phyloP scores from a whole-genome alignment of 2,329 filamentous ascomycete species.

The Thermoascus crustaceus region DNA sequence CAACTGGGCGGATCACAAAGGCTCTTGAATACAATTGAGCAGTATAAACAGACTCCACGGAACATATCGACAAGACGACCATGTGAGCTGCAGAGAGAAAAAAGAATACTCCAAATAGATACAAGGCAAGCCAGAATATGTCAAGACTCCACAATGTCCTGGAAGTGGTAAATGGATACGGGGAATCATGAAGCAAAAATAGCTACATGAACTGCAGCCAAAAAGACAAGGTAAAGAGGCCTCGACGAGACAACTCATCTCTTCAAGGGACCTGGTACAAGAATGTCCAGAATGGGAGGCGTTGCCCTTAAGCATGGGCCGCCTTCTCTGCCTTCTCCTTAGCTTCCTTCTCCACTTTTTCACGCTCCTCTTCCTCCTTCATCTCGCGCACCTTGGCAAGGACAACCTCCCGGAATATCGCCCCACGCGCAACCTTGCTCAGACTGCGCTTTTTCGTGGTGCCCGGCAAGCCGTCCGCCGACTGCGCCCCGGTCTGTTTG shows the following conservation, averaged over 20 bases:
- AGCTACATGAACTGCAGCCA: neutral
- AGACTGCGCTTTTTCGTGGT: constrained; percentile 44
- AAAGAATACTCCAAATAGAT: too few species aligned
- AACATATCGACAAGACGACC: too few species aligned
- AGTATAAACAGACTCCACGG: too few species aligned
- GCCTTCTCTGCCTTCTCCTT: constrained; percentile 29
- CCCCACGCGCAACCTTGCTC: constrained; percentile 52
- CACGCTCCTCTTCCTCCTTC: constrained; percentile 74
- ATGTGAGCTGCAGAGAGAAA: constrained; percentile 1
- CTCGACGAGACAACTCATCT: too few species aligned
- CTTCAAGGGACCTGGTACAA: too few species aligned
- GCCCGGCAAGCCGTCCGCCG: constrained; percentile 15
- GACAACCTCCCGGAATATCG: constrained; percentile 91
- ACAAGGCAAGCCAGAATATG: too few species aligned
- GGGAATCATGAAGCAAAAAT: constrained; percentile 1
- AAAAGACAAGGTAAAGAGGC: too few species aligned
- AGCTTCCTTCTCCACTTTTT: constrained; percentile 56
- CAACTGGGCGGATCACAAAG: too few species aligned
- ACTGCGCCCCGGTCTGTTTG: constrained; percentile 8
- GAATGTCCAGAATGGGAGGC: neutral
- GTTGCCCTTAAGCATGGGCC: neutral
- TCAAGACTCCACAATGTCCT: too few species aligned
- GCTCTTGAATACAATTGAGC: too few species aligned
- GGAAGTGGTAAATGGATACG: too few species aligned
- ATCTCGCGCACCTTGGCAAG: constrained; percentile 87